Evolutionary conservation across 2,329 filamentous ascomycete species (phyloP), one percentile per base, ranked within the genome.

Genomic region (Penicillium concentricum): DNA sequence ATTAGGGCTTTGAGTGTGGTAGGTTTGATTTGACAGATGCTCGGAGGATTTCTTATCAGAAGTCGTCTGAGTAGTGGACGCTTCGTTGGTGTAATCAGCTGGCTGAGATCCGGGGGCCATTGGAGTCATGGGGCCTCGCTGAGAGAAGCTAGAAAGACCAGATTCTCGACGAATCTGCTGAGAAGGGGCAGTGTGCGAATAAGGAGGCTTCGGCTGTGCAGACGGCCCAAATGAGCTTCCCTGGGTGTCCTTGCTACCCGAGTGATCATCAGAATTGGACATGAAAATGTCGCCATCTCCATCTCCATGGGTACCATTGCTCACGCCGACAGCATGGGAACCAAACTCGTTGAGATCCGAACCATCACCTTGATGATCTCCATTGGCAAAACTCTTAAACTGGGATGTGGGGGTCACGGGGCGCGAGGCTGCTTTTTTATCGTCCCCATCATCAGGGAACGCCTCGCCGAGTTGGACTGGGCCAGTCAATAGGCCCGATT

Each of bases 51-150:
- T 87, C 75, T 96, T 94, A n/a, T 87, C 85, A 4, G 85, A 88
- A 2, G 92, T 96, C 3, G 87, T 88, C 22, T 86, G 87, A 1
- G 92, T 97, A 1, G 92, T 95, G 2, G 92, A 96, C 2, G 92
- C 93, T 67, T 96, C 92, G 67, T 97, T 97, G 51, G 87, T 78
- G 57, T 86, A 87, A 83, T 87, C 83, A 22, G 78, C 78, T 16
- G 81, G 76, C 68, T 86, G 81, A 32, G 84, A 84, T 56, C 82
- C 81, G 13, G 80, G 79, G 9, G 80, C 79, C 75, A 87, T 80
- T 22, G 82, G 83, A 2, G 84, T 87, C 63, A 84, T 81, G 7
- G 78, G 81, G 26, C 75, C 76, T 58, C 74, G 78, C 62, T 82
- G 80, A 2, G 79, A 80, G 39, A 81, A 70, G 57, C 68, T 77